phyloP scores from a whole-genome alignment of 768 basidiomycete genomes.

The Phylloporus scabripes region DNA sequence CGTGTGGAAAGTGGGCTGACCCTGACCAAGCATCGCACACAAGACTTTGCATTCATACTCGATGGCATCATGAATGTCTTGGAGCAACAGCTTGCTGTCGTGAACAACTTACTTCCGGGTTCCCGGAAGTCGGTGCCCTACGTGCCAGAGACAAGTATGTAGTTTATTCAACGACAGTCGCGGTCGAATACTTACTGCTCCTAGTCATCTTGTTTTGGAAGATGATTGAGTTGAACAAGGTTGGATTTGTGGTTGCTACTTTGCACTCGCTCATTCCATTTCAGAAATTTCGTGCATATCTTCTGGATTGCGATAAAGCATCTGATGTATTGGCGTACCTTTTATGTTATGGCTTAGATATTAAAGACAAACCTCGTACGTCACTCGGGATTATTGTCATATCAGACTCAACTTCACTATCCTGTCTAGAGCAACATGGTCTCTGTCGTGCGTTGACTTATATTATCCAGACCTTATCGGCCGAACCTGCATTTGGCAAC shows the following conservation, averaged over 20 bases:
- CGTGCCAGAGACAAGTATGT: conserved; percentile 74
- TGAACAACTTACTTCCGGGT: conserved; percentile 76
- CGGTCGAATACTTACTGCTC: conserved; percentile 6
- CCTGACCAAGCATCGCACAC: conserved; percentile 66
- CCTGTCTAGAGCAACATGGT: conserved; percentile 74
- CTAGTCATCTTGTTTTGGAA: conserved; percentile 85
- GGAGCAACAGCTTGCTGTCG: conserved; percentile 68
- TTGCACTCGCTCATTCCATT: not conserved
- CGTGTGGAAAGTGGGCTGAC: conserved; percentile 7
- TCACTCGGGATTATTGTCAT: conserved; percentile 3
- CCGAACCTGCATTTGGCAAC: conserved; percentile 73
- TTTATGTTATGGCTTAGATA: conserved; percentile 75
- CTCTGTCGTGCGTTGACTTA: conserved; percentile 86
- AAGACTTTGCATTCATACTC: conserved; percentile 83
- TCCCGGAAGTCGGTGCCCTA: conserved; percentile 81
- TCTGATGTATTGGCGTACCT: conserved; percentile 76
- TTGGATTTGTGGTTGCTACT: conserved; percentile 29
- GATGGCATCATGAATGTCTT: conserved; percentile 64
- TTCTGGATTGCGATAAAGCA: conserved; percentile 75
- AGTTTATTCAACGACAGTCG: not conserved
- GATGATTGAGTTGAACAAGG: conserved; percentile 89
- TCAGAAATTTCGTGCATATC: conserved; percentile 86
- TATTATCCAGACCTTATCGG: conserved; percentile 85
- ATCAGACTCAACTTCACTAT: conserved; percentile 5
- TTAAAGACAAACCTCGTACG: conserved; percentile 91